These are phyloP conservation scores for Penicillium subrubescens DNA, from an alignment of 495 filamentous ascomycete genomes.

Conservation along the genomic window DNA sequence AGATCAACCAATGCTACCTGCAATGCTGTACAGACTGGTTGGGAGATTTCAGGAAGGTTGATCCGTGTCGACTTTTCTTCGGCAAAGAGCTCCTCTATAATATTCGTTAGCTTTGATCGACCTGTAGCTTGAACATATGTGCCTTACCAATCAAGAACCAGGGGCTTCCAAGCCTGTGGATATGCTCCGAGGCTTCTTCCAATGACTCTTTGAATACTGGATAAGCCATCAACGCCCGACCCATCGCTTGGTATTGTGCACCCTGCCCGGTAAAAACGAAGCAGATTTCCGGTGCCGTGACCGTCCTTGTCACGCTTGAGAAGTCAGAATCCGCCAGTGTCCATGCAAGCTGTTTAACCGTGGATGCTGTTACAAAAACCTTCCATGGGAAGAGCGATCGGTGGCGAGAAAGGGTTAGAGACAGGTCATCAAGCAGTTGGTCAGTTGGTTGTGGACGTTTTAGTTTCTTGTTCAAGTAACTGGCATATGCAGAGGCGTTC, in stretches of 20 bases:
- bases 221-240: constrained; percentile 30
- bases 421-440: constrained; percentile 25
- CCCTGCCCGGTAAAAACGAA: constrained; percentile 43
- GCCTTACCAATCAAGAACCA: constrained; percentile 34
- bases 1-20: constrained; percentile 48
- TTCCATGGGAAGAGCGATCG: constrained; percentile 32
- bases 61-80: constrained; percentile 23
- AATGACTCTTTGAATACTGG: constrained; percentile 30
- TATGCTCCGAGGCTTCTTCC: constrained; percentile 25
- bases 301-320: constrained; percentile 18
- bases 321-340: constrained; percentile 20
- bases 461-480: constrained; percentile 19
- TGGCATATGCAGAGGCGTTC: constrained; percentile 22
- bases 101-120: neutral
- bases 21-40: constrained; percentile 44
- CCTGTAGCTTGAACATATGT: constrained; percentile 20
- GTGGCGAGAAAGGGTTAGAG: constrained; percentile 27
- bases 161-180: constrained; percentile 30
- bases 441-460: neutral
- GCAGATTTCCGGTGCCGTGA: constrained; percentile 16
- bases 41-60: constrained; percentile 30
- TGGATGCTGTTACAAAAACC: constrained; percentile 24
- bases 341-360: constrained; percentile 24
- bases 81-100: constrained; percentile 24
- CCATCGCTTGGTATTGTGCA: constrained; percentile 39